Base-by-base conservation (phyloP, 305 asterid genomes). In the Fraxinus greggii region DNA sequence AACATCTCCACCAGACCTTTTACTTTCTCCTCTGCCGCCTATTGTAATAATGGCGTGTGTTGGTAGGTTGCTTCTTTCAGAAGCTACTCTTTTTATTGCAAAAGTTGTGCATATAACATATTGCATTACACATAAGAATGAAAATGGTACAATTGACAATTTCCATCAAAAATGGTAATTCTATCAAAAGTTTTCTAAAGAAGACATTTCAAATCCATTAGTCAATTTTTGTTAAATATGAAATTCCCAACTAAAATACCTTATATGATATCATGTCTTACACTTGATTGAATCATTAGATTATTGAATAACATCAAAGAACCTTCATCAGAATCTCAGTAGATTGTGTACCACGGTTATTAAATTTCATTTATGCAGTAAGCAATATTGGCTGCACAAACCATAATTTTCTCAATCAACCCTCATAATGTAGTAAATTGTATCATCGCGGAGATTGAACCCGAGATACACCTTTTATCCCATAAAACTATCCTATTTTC, bases 391-490 rank as follows among this genome's bases (percentile, higher is more conserved):
- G 26, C 12, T 10, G 24, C 48, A 4, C 19, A 24, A 67, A 65
- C 54, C 48, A 21, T 74, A 65, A 35, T 65, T 38, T 51, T 26
- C 31, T 56, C 42, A 24, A 19, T 35, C 33, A 51, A 35, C 42
- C 56, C 74, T 38, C 26, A 36, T 51, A 33, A 19, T 67, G n/a
- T 21, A 70, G 65, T 28, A 23, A 12, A 31, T 76, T 32, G 33
- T 35, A 59, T 38, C n/a, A 32, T 38, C 69, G 15, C 35, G 9
- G 75, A 42, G 67, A 35, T 10, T 45, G 69, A 77, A 38, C 24
- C 78, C 56, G 51, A 78, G 26, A 63, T 78, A 78, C 45, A 73
- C 12, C 70, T 78, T 29, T 78, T 75, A 69, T 80, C n/a, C 81
- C 65, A 73, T 75, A 29, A 69, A 69, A 0, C 38, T 69, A 29